Evolutionary conservation across 495 filamentous ascomycete genomes (phyloP).

Genomic region (Neurospora sp.): DNA sequence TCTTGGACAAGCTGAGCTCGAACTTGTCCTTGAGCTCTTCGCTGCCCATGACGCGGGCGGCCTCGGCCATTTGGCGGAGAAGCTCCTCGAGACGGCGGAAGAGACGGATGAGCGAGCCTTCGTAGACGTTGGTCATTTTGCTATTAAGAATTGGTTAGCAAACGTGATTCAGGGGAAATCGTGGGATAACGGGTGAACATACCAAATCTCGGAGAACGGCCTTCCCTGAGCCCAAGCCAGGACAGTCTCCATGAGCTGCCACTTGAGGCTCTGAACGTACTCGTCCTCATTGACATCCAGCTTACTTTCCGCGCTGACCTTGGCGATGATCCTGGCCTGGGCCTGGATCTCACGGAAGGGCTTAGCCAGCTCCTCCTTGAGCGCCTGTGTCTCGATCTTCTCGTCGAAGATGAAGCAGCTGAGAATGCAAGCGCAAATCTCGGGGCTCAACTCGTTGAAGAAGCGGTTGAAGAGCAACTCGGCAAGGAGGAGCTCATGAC

Average conservation of each 20-base stretch:
- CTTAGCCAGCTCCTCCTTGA: slow-evolving; percentile 76
- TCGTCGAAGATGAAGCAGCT: slow-evolving; percentile 97
- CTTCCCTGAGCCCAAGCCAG: slow-evolving; percentile 88
- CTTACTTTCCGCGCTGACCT: slow-evolving; percentile 89
- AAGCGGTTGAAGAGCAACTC: slow-evolving; percentile 94
- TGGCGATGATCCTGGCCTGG: slow-evolving; percentile 77
- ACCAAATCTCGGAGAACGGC: slow-evolving; percentile 93
- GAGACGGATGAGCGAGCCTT: slow-evolving; percentile 88
- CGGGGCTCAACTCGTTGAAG: slow-evolving; percentile 89
- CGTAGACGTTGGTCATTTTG: slow-evolving; percentile 97
- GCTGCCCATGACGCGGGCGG: slow-evolving; percentile 93
- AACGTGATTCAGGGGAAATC: background rate
- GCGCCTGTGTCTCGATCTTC: slow-evolving; percentile 61
- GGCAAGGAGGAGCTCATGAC: slow-evolving; percentile 73
- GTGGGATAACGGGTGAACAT: slow-evolving; percentile 24
- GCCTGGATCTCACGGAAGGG: slow-evolving; percentile 75
- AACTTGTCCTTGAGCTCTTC: slow-evolving; percentile 89
- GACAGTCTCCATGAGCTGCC: slow-evolving; percentile 92
- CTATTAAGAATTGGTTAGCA: slow-evolving; percentile 29
- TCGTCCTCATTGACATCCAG: slow-evolving; percentile 84
- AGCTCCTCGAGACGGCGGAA: slow-evolving; percentile 94
- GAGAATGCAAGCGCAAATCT: slow-evolving; percentile 72
- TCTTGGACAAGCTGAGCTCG: slow-evolving; percentile 68
- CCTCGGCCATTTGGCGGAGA: slow-evolving; percentile 95
- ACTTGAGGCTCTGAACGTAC: slow-evolving; percentile 78